A percentile compares a stretch with the other conserved stretches of the same genome.
Evolutionary conservation across 1,139 yeast species (phyloP).

Genomic region (Suhomyces guaymorum): DNA sequence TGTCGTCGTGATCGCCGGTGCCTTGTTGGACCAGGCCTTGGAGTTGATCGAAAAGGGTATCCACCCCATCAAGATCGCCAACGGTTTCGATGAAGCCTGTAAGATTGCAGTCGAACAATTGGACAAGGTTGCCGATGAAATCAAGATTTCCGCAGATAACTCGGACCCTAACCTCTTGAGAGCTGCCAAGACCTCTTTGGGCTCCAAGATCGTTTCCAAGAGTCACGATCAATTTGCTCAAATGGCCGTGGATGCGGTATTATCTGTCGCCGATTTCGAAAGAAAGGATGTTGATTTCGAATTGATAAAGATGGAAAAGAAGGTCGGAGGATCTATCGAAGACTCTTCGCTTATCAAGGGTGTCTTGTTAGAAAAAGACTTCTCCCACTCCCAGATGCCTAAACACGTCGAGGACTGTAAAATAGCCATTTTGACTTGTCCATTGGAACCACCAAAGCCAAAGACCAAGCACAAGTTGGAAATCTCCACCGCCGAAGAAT

Average conservation of each 20-base stretch:
- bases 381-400: slow-evolving; percentile 98
- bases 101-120: slow-evolving; percentile 80
- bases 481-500: slow-evolving; percentile 89
- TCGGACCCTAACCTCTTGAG: slow-evolving; percentile 61
- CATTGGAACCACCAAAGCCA: slow-evolving; percentile 99
- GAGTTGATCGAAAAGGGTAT: slow-evolving; percentile 95
- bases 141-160: slow-evolving; percentile 51
- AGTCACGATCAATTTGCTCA: slow-evolving; percentile 90
- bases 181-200: slow-evolving; percentile 93
- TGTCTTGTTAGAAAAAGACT: slow-evolving; percentile 91
- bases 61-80: slow-evolving; percentile 95
- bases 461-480: slow-evolving; percentile 97
- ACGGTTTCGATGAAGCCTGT: slow-evolving; percentile 97
- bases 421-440: slow-evolving; percentile 94
- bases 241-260: slow-evolving; percentile 96
- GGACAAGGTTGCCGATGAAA: slow-evolving; percentile 69
- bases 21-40: slow-evolving; percentile 89
- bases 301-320: slow-evolving; percentile 90
- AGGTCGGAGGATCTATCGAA: slow-evolving; percentile 90
- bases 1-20: slow-evolving; percentile 95
- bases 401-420: slow-evolving; percentile 76
- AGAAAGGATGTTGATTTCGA: slow-evolving; percentile 97
- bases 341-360: slow-evolving; percentile 87
- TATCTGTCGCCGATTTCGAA: slow-evolving; percentile 87
- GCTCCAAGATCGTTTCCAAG: slow-evolving; percentile 94